These are phyloP conservation scores for Ganoderma meredithae DNA, from an alignment of 1,284 basidiomycete genomes.

Conservation along the genomic window DNA sequence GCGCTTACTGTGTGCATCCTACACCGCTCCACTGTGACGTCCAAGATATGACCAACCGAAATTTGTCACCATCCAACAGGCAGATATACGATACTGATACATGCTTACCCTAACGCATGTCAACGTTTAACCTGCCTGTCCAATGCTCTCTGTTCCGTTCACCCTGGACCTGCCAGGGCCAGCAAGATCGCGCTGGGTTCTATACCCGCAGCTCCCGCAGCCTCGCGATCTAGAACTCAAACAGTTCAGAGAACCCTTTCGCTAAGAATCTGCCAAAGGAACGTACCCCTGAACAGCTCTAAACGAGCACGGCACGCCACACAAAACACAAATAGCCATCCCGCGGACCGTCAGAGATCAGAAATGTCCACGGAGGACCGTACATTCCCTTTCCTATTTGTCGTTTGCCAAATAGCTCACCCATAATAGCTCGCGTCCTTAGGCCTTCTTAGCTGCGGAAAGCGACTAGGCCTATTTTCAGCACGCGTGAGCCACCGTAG, in stretches of 20 bases:
- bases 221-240: not conserved
- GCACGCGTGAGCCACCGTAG: conserved; percentile 1
- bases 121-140: not conserved
- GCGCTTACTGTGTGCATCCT: not conserved
- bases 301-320: not conserved
- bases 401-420: not conserved
- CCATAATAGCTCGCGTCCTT: not conserved
- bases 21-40: not conserved
- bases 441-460: not conserved
- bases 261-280: not conserved
- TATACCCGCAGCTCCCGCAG: not conserved
- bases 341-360: not conserved
- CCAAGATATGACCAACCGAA: not conserved
- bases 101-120: not conserved
- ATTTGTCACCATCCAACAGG: not conserved
- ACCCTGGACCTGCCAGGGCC: not conserved
- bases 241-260: not conserved
- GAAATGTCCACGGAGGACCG: not conserved
- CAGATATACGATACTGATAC: not conserved
- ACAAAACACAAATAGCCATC: not conserved
- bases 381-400: not conserved
- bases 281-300: not conserved
- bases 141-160: not conserved
- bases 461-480: not conserved
- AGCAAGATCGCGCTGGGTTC: not conserved